Conservation (phyloP, 83 land plant species). For the Diphasiastrum complanatum region DNA sequence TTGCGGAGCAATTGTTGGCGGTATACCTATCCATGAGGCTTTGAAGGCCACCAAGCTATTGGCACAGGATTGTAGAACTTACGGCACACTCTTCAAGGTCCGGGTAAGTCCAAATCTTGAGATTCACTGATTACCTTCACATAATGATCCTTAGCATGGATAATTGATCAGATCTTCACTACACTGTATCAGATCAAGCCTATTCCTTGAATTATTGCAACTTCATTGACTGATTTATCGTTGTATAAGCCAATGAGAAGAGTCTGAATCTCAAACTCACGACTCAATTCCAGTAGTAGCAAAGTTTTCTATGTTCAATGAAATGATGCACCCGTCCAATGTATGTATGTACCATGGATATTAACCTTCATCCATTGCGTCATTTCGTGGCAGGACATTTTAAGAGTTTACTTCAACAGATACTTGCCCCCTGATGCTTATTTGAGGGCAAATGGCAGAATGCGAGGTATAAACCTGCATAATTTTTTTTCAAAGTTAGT, state of each 20-base stretch:
- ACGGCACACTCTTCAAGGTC: conserved; percentile 6
- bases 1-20: background rate
- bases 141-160: too few relatives aligned
- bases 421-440: conserved; percentile 9
- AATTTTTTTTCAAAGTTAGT: background rate
- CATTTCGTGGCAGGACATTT: conserved; percentile 12
- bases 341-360: too few relatives aligned
- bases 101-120: too few relatives aligned
- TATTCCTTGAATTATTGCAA: background rate
- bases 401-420: background rate
- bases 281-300: too few relatives aligned
- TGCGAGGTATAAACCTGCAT: conserved; percentile 3
- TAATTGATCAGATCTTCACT: too few relatives aligned
- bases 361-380: too few relatives aligned
- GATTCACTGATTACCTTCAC: too few relatives aligned
- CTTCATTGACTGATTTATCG: background rate
- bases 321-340: too few relatives aligned
- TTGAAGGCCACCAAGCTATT: conserved; percentile 1
- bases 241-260: too few relatives aligned
- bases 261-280: too few relatives aligned
- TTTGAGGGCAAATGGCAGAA: conserved; percentile 6
- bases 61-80: conserved; percentile 7
- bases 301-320: too few relatives aligned
- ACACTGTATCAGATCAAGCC: background rate
- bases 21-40: conserved; percentile 8